A percentile compares a stretch with the other conserved stretches of the same genome.
Evolutionary conservation across 108 stramenopile genomes (phyloP).

Genomic region (Nitzschia inconspicua): DNA sequence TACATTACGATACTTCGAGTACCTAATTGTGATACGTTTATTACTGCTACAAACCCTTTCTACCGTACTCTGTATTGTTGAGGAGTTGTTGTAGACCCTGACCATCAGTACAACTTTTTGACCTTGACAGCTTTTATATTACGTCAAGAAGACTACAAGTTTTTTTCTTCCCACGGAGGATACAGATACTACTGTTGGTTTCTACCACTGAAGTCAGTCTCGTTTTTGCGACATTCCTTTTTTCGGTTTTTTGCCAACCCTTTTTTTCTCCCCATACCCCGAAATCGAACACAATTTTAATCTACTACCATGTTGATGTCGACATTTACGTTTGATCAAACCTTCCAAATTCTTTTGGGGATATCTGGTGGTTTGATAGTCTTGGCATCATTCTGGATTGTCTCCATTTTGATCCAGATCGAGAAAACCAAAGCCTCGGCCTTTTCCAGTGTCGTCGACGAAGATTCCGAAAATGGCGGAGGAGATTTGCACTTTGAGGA

Average conservation of each 20-base stretch:
- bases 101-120: no score
- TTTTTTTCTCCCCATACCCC: not conserved
- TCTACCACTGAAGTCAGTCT: no score
- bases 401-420: conserved; percentile 25
- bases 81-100: no score
- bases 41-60: no score
- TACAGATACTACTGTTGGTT: no score
- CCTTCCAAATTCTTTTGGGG: conserved; percentile 13
- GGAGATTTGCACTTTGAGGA: conserved; percentile 21
- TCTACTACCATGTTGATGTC: conserved; percentile 3
- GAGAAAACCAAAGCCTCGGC: conserved; percentile 22
- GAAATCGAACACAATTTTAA: not conserved
- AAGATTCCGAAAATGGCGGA: not conserved
- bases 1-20: no score
- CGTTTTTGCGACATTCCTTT: no score
- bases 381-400: conserved; percentile 16
- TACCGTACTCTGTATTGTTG: no score
- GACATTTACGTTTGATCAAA: conserved; percentile 11
- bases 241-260: not conserved
- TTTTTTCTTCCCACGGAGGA: no score
- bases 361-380: conserved; percentile 13
- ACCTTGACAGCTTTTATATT: no score
- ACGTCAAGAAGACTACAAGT: no score
- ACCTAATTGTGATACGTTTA: no score
- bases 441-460: conserved; percentile 6